These are phyloP conservation scores for Colletotrichum tropicicola DNA, from an alignment of 2,329 filamentous ascomycete species.

Conservation along the genomic window DNA sequence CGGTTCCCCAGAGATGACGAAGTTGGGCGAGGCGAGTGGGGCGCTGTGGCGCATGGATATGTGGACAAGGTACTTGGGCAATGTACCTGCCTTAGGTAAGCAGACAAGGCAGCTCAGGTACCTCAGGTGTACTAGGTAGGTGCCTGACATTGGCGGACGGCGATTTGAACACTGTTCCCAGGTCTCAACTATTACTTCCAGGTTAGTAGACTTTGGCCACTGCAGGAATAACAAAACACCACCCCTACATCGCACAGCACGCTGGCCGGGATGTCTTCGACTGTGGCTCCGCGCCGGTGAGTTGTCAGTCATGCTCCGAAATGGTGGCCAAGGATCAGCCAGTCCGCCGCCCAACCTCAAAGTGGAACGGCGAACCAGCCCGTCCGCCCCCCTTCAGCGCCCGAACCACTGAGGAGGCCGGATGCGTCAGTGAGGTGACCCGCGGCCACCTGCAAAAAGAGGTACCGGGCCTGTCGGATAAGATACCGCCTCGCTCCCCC, in stretches of 20 bases:
- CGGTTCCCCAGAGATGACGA: slow-evolving; percentile 27
- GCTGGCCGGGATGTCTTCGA: too few relatives aligned
- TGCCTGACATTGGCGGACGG: too few relatives aligned
- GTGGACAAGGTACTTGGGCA: neutral
- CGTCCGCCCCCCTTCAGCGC: neutral
- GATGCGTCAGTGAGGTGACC: slow-evolving; percentile 16
- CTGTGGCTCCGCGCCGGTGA: too few relatives aligned
- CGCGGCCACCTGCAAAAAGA: neutral
- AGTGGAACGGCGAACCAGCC: neutral
- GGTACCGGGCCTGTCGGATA: slow-evolving; percentile 19
- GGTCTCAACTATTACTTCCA: too few relatives aligned
- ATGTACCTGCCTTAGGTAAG: too few relatives aligned
- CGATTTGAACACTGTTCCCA: too few relatives aligned
- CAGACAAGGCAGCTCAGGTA: too few relatives aligned
- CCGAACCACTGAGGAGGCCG: neutral
- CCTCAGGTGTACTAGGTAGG: too few relatives aligned
- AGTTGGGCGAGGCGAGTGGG: neutral
- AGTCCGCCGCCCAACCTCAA: neutral
- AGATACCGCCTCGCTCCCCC: slow-evolving; percentile 13
- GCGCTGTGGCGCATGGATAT: neutral
- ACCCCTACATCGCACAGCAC: too few relatives aligned
- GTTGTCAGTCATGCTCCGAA: too few relatives aligned
- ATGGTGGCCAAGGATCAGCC: neutral
- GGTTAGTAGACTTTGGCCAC: too few relatives aligned
- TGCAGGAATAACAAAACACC: too few relatives aligned